Base-by-base conservation (phyloP, 2,329 filamentous ascomycete genomes). In the Fusarium redolens region DNA sequence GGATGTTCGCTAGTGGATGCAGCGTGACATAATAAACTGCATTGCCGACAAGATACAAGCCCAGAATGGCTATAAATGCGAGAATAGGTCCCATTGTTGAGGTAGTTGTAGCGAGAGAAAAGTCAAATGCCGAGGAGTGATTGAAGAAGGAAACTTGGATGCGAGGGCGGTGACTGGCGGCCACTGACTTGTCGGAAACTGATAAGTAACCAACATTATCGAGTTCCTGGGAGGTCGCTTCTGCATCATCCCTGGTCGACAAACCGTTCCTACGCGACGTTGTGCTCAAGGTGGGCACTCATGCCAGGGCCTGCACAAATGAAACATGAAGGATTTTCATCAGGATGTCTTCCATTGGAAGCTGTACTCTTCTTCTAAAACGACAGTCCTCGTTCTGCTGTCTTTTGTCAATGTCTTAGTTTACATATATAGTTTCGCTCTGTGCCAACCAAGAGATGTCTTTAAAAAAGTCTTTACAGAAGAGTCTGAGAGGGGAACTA, bases 1-100 rank as follows among this genome's bases (percentile, higher is more conserved):
- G 68, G 2, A 71, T 47, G 13, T n/a, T 41, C 3, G 69, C 68
- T 4, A 71, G 52, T 4, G 68, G 58, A 25, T 71, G 69, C 4
- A 63, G 35, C 9, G 57, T 63, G 18, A 71, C 25, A n/a, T 31
- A 56, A 9, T 70, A 70, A 31, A 70, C 20, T 38, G 4, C 25
- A 15, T 28, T 52, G 14, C 18, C 15, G 33, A 70, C 3, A 4
- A 35, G 12, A 30, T 70, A 70, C 12, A 61, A 15, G 13, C 30
- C 41, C 38, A 69, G 22, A n/a, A 41, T 22, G 37, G 45, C 59
- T 22, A 48, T 35, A 17, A 15, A 5, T 5, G 40, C 33, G 45
- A 13, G 8, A 4, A 65, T 9, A n/a, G 25, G 54, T 20, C 37
- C 33, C 40, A 65, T 28, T 28, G 35, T 20, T 4, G n/a, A 11